Base-by-base conservation (phyloP, 2,329 filamentous ascomycete genomes). In the Helminthosporium solani region DNA sequence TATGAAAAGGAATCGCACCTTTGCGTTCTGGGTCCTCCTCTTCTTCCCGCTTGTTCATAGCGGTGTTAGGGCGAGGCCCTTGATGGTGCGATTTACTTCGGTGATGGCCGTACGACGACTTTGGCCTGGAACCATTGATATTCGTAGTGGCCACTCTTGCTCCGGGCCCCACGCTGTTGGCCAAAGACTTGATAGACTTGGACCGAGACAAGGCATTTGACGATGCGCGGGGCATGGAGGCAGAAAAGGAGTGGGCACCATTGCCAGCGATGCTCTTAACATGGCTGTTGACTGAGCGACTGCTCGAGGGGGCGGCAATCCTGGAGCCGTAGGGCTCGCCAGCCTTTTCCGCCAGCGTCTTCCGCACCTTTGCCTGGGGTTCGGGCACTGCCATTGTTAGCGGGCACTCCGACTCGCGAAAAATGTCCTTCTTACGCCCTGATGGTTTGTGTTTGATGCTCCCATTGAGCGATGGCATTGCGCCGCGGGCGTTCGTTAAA, bases 391-490 rank as follows among this genome's bases (percentile, higher is more conserved):
- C 44, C 52, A 47, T 15, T 48, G 53, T 65, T 41, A 65, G 57
- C 33, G 30, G 38, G 44, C 44, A 46, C 50, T 53, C 37, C 36
- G 37, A 28, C 47, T 46, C 36, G 44, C 40, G 40, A 33, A 30
- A 18, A 23, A 33, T 44, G 33, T 33, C 33, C 47, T 46, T 62
- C 54, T 65, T 71, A 77, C 77, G 67, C 49, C 74, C 74, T 31
- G 73, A 72, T 42, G 76, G 75, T 63, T 78, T 80, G 55, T 79
- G 75, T 55, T 82, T 81, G 46, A 68, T 60, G 45, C 70, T 66
- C 15, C 70, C 66, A 18, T 72, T 70, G 9, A 75, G 73, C 14
- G 75, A 75, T 18, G 27, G 36, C 11, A 74, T 74, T 40, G 70
- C 67, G 28, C 63, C 66, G 42, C 80, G 77, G 55, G 74, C 69